Base-by-base conservation (phyloP, 306 rosid genomes). In the Casuarina cunninghamiana region DNA sequence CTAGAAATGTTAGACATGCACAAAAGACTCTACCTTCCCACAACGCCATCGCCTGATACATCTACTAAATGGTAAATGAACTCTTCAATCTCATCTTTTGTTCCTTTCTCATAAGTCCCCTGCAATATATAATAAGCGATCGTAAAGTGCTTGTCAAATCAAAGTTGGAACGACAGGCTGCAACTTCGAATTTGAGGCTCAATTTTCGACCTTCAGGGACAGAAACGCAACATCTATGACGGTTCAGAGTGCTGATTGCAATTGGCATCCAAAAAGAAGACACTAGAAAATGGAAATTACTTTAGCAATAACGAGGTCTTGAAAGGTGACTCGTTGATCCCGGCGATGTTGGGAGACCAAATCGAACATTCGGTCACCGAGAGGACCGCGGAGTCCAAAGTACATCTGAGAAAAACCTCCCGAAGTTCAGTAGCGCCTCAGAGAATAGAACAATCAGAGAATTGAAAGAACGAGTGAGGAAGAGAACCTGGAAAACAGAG, bases 51-150 rank as follows among this genome's bases (percentile, higher is more conserved):
- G 57, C 84, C 91, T 0, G 86, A 75, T 46, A 89, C 82, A 73
- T 91, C 95, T 69, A 91, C 46, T 45, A 93, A 73, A 69, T 84
- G 87, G 84, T 84, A 89, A 39, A 93, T 86, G 84, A 91, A 93
- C 72, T 87, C 94, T 73, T 89, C 95, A 71, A 93, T 91, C 75
- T 91, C 98, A 80, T 87, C 95, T 49, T 80, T 89, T 39, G 93
- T 88, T 69, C 97, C 97, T 81, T 93, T 91, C 86, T 91, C 97
- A 82, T 91, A 91, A 83, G 83, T 83, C 70, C 88, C 95, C 98
- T 93, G 77, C 83, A 84, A 79, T 39, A 82, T 44, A 49, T 19
- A 77, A 80, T 77, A 51, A 2, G 10, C 71, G 49, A 66, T 41
- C 10, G 10, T 5, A 58, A 58, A 58, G 35, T 58, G 65, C 37